Conservation (phyloP, 2,329 filamentous ascomycete genomes). For the Nemania serpens region DNA sequence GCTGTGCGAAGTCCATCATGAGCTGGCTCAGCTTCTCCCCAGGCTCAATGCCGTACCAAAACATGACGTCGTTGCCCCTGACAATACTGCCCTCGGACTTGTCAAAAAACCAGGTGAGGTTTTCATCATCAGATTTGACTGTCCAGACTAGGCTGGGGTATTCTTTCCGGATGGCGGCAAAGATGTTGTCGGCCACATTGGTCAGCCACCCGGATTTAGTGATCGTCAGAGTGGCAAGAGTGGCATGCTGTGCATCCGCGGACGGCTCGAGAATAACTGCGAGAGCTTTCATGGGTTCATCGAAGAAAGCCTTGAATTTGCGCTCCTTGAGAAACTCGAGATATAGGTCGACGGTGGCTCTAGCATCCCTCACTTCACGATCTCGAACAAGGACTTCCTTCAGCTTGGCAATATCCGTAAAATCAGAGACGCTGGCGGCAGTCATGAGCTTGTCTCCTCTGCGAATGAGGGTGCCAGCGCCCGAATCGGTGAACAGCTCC, state of each 20-base stretch:
- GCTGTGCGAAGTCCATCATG: conserved; percentile 81
- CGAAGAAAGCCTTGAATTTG: conserved; percentile 91
- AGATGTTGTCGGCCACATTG: conserved; percentile 94
- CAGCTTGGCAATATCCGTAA: conserved; percentile 75
- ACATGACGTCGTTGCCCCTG: conserved; percentile 84
- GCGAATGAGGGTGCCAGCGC: conserved; percentile 89
- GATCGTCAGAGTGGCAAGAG: conserved; percentile 87
- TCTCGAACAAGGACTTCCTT: conserved; percentile 84
- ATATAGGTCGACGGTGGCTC: conserved; percentile 84
- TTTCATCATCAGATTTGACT: conserved; percentile 95
- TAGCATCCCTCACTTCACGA: conserved; percentile 78
- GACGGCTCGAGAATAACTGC: conserved; percentile 82
- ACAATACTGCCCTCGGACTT: conserved; percentile 93
- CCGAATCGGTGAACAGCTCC: conserved; percentile 94
- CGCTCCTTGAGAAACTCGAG: conserved; percentile 76
- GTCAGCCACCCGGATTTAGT: conserved; percentile 94
- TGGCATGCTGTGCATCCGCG: conserved; percentile 70
- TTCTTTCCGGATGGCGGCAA: conserved; percentile 91
- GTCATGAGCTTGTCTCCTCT: conserved; percentile 87
- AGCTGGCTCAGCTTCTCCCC: conserved; percentile 80
- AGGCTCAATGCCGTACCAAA: conserved; percentile 91
- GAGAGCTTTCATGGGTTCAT: conserved; percentile 90
- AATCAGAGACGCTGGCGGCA: conserved; percentile 71
- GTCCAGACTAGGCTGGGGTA: conserved; percentile 92
- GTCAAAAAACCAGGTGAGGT: conserved; percentile 97